A percentile compares a stretch with the other conserved stretches of the same genome.
Evolutionary conservation across 164 flowering plant species (phyloP).

Genomic region (Piper longum): DNA sequence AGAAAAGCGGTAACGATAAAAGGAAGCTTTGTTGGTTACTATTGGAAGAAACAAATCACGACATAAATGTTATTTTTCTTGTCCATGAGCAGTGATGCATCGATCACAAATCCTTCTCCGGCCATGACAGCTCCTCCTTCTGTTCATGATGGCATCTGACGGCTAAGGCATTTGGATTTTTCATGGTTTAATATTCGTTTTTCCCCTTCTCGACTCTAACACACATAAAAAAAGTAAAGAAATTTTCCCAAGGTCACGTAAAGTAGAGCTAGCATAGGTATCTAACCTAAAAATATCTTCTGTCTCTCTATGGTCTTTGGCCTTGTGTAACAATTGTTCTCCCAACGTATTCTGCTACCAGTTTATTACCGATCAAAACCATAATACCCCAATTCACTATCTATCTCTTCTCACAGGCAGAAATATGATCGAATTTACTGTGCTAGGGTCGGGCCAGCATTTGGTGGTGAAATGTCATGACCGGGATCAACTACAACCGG

Average conservation of each 20-base stretch:
- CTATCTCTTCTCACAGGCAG: neutral
- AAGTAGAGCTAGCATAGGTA: neutral
- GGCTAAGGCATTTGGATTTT: neutral
- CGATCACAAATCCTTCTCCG: neutral
- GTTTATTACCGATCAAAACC: neutral
- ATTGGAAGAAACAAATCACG: neutral
- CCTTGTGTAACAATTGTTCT: neutral
- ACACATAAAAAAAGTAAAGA: too few relatives aligned
- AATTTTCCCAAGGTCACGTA: neutral
- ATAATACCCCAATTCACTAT: neutral
- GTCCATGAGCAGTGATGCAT: neutral
- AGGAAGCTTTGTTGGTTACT: neutral
- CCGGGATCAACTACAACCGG: neutral
- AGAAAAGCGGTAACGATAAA: neutral
- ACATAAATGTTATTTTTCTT: neutral
- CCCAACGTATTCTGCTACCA: neutral
- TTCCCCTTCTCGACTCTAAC: too few relatives aligned
- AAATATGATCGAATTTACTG: neutral
- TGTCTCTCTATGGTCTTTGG: neutral
- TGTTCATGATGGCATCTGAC: neutral
- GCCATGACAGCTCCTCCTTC: neutral
- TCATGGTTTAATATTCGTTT: neutral
- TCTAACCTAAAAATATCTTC: neutral
- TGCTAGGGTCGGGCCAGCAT: neutral
- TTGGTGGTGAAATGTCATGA: slow-evolving; percentile 1